Conservation (phyloP, 2,329 filamentous ascomycete genomes). For the Neofusicoccum kwambonambiense region DNA sequence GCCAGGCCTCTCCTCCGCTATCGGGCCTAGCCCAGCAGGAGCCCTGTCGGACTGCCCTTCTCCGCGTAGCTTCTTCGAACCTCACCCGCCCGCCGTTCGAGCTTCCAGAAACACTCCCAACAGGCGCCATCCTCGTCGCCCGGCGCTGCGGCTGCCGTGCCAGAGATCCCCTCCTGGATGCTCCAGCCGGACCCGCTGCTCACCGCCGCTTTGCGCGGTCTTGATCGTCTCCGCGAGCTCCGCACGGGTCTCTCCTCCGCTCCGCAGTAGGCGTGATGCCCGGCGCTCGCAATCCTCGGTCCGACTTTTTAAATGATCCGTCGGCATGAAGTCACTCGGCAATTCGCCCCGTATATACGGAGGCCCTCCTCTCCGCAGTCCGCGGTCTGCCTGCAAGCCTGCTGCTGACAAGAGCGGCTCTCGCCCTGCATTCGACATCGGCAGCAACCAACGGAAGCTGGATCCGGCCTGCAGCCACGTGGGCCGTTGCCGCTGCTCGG, state of each 20-base stretch:
- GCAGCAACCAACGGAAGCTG: too few species aligned
- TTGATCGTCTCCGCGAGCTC: slow-evolving; percentile 4
- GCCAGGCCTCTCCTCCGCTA: background rate
- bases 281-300: background rate
- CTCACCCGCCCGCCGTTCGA: background rate
- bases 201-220: slow-evolving; percentile 1
- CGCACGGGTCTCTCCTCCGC: background rate
- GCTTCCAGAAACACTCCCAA: background rate
- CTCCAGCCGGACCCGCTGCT: background rate
- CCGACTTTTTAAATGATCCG: slow-evolving; percentile 4
- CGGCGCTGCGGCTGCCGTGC: background rate
- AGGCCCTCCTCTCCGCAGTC: background rate
- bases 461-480: background rate
- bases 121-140: background rate
- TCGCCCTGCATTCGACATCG: background rate
- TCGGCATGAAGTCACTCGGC: slow-evolving; percentile 13
- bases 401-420: background rate
- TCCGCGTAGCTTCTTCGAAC: slow-evolving; percentile 13
- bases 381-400: background rate
- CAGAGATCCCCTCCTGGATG: background rate
- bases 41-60: background rate
- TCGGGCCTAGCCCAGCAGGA: slow-evolving; percentile 1
- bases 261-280: background rate
- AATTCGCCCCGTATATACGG: background rate
- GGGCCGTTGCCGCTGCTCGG: background rate